Conservation (phyloP, 140 eudicot genomes). For the Cichorium intybus region DNA sequence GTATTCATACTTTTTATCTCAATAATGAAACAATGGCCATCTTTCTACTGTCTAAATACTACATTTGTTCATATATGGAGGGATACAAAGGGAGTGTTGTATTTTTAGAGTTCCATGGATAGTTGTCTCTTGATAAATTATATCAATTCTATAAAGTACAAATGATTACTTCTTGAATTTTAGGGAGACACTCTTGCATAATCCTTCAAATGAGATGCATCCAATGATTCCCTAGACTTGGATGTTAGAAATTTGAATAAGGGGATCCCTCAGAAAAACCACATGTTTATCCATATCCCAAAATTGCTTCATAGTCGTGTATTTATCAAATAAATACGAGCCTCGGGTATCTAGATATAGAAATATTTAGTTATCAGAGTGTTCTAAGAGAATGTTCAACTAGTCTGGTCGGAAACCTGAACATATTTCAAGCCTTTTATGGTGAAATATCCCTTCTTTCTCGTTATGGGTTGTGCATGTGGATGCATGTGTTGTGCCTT, state of each 20-base stretch:
- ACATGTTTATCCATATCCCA: conserved; percentile 22
- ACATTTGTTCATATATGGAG: conserved; percentile 36
- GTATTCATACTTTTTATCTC: no score
- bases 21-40: no score
- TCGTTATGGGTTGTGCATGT: not conserved
- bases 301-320: conserved; percentile 22
- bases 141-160: conserved; percentile 27
- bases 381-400: conserved; percentile 25
- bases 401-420: conserved; percentile 22
- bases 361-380: conserved; percentile 37
- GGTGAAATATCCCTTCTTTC: no score
- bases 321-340: conserved; percentile 27
- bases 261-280: conserved; percentile 22
- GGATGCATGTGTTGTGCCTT: not conserved
- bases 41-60: conserved; percentile 20
- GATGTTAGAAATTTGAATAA: conserved; percentile 16
- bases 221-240: conserved; percentile 34
- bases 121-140: conserved; percentile 34
- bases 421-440: no score
- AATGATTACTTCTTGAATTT: conserved; percentile 29
- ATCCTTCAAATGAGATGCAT: conserved; percentile 35
- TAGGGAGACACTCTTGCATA: conserved; percentile 33
- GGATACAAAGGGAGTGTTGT: conserved; percentile 12
- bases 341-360: conserved; percentile 27
- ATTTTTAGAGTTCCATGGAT: conserved; percentile 22